phyloP scores from a whole-genome alignment of 2,329 filamentous ascomycete genomes.

The Neoarthrinium moseri region DNA sequence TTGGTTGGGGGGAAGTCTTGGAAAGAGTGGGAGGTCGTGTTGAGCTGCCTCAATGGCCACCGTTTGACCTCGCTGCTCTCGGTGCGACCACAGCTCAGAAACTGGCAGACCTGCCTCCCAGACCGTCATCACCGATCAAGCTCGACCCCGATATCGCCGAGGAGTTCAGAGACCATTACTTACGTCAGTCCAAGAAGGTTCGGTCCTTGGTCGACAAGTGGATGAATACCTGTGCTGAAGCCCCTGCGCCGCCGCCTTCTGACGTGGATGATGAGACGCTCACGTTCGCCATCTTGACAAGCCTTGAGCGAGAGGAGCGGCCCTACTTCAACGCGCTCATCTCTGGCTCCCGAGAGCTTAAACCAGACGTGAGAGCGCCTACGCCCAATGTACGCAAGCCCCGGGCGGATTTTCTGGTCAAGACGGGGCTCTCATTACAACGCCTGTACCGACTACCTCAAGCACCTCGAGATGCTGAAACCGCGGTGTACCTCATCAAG shows the following conservation, averaged over 20 bases:
- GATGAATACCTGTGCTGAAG: slow-evolving; percentile 77
- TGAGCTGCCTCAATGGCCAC: slow-evolving; percentile 85
- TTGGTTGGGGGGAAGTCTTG: slow-evolving; percentile 94
- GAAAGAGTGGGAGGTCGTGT: slow-evolving; percentile 88
- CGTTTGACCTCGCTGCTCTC: slow-evolving; percentile 71
- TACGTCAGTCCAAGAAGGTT: slow-evolving; percentile 89
- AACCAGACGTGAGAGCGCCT: slow-evolving; percentile 60
- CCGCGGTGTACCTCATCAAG: slow-evolving; percentile 80
- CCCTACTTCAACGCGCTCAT: slow-evolving; percentile 82
- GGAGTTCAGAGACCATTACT: slow-evolving; percentile 88
- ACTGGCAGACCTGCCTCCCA: slow-evolving; percentile 57
- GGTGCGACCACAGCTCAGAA: slow-evolving; percentile 60
- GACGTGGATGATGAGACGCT: slow-evolving; percentile 94
- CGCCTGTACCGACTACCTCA: slow-evolving; percentile 75
- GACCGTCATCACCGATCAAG: slow-evolving; percentile 64
- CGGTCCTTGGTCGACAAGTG: slow-evolving; percentile 88
- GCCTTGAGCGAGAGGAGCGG: slow-evolving; percentile 72
- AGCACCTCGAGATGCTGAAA: slow-evolving; percentile 80
- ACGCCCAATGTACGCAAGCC: slow-evolving; percentile 62
- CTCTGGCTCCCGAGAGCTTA: slow-evolving; percentile 56
- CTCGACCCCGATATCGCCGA: slow-evolving; percentile 93
- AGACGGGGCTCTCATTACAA: slow-evolving; percentile 76
- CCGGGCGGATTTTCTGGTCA: slow-evolving; percentile 71
- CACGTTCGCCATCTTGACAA: slow-evolving; percentile 89
- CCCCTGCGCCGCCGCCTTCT: slow-evolving; percentile 72